Evolutionary conservation across 176 grass and related monocot genomes (phyloP), one percentile per base, ranked within the genome.

Genomic region (Hsuehochloa calcarea): DNA sequence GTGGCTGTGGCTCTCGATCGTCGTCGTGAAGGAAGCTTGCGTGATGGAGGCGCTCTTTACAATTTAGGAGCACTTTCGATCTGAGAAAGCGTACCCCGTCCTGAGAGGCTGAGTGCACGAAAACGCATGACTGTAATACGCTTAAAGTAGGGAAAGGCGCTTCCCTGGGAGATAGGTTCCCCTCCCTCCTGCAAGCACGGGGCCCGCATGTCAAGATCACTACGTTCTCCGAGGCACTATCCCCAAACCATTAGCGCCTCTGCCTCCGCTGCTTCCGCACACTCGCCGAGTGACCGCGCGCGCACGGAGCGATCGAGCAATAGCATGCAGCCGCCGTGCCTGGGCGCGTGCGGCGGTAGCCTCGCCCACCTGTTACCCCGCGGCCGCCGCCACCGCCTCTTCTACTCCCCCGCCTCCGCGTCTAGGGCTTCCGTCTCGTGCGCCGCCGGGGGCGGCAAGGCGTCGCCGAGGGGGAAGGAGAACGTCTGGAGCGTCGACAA

Each of bases 401-500:
- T 52, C 71, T 78, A 39, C 75, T 45, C 34, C 59, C 11, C 39
- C 61, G 10, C 10, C 20, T 51, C 68, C 40, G n/a, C 58, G 70
- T 68, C 45, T 5, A 80, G 77, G 76, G 78, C 70, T 27, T 49
- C 69, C 12, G 56, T 75, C 68, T 82, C 75, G 43, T 88, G 81
- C 47, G 63, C 68, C 35, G 88, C 70, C 1, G 58, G 39, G n/a
- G 77, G 86, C 41, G 77, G 65, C 72, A 91, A 74, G 64, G 64
- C 86, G 31, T 67, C 71, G 70, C 79, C 87, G 31, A 93, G 76
- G 84, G 91, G 84, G 65, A 96, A 94, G 78, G 91, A 99, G 66
- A 99, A 99, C 59, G 88, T 99, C 22, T 96, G 93, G 96, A 99
- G 93, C 84, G 65, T 99, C 38, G 96, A 96, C 40, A 99, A 99